Conservation (phyloP, 2,329 filamentous ascomycete genomes). For the Epicoccum sorghinum region DNA sequence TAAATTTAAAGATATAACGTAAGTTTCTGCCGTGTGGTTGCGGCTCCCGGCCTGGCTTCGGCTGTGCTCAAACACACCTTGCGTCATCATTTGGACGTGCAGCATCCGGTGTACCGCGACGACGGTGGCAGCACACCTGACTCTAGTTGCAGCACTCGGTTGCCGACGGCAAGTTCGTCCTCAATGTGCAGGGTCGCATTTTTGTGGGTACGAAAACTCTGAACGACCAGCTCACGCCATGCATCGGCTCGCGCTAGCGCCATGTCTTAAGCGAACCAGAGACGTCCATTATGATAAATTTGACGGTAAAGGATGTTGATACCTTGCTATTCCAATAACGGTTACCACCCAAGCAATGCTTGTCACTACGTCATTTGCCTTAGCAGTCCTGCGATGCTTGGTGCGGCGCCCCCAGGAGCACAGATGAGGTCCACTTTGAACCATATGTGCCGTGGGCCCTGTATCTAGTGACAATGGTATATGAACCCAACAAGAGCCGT, state of each 20-base stretch:
- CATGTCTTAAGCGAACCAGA: constrained; percentile 15
- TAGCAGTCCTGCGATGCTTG: constrained; percentile 10
- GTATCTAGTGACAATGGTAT: background rate
- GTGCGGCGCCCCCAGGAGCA: background rate
- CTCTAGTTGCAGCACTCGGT: background rate
- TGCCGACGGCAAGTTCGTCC: constrained; percentile 2
- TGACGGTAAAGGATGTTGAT: constrained; percentile 14
- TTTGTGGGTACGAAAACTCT: constrained; percentile 8
- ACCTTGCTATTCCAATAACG: constrained; percentile 6
- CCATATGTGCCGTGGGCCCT: background rate
- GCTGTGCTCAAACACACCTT: background rate
- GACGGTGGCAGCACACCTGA: background rate
- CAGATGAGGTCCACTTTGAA: constrained; percentile 4
- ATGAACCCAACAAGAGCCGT: background rate
- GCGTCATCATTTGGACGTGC: background rate
- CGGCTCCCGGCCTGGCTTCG: background rate
- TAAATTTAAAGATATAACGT: constrained; percentile 1
- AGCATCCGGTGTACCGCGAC: background rate
- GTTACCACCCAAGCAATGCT: constrained; percentile 9
- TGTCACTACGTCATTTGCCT: constrained; percentile 23
- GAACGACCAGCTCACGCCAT: background rate
- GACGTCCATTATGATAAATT: constrained; percentile 6
- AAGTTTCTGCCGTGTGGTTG: constrained; percentile 1
- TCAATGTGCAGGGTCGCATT: background rate
- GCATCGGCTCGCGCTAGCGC: background rate